Percentiles rank a stretch among this genome's conserved stretches.
phyloP scores from a whole-genome alignment of 306 rosid species.

The Vicia villosa region DNA sequence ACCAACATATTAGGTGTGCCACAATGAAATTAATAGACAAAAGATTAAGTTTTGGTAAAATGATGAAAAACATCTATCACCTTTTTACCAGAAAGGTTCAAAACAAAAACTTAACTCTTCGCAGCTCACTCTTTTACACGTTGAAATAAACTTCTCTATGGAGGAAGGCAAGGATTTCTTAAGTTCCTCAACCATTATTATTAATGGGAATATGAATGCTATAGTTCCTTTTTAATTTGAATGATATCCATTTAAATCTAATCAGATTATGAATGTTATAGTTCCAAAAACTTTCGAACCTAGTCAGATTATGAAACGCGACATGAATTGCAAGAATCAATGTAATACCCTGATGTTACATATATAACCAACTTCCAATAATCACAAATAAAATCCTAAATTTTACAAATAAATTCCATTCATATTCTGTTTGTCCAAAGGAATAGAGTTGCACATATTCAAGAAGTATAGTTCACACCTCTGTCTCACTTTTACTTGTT shows the following conservation, averaged over 20 bases:
- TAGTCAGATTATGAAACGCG: conserved; percentile 2
- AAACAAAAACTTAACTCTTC: neutral
- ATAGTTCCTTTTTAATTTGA: neutral
- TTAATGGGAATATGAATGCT: neutral
- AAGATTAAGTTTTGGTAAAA: conserved; percentile 22
- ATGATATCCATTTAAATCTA: neutral
- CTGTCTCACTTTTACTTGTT: conserved; percentile 85
- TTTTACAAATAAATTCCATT: conserved; percentile 16
- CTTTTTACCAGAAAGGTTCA: conserved; percentile 14
- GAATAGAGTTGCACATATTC: conserved; percentile 24
- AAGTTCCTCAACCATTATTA: neutral
- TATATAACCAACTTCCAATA: conserved; percentile 18
- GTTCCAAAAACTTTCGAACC: neutral
- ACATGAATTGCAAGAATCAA: conserved; percentile 5
- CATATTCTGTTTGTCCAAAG: conserved; percentile 1
- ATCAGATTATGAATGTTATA: neutral
- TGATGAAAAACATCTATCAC: neutral
- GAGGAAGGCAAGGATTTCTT: neutral
- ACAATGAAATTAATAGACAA: conserved; percentile 10
- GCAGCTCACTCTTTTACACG: neutral
- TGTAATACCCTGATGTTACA: neutral
- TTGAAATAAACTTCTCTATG: neutral
- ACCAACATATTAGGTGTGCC: conserved; percentile 36
- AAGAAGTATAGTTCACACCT: conserved; percentile 57
- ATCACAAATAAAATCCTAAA: neutral